Evolutionary conservation across 164 flowering plant genomes (phyloP).

Genomic region (Tinospora cordifolia): DNA sequence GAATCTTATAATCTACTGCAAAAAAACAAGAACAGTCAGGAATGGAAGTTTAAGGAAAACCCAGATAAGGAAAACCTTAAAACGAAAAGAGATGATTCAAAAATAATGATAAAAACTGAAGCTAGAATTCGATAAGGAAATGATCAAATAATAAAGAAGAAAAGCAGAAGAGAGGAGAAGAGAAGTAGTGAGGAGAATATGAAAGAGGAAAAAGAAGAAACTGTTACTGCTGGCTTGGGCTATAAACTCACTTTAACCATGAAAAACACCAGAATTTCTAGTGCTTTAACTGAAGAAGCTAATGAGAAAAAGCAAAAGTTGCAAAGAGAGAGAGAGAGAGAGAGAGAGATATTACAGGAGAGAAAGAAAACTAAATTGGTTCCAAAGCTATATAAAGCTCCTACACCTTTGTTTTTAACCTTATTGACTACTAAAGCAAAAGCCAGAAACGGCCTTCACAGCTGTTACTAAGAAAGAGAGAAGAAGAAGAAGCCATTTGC

Average conservation of each 20-base stretch:
- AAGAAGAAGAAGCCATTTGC: neutral
- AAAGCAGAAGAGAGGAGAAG: neutral
- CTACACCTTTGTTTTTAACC: slow-evolving; percentile 22
- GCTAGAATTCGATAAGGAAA: neutral
- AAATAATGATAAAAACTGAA: too few relatives aligned
- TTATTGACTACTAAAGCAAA: slow-evolving; percentile 31
- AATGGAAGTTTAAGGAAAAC: slow-evolving; percentile 9
- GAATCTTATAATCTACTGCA: neutral
- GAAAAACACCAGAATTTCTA: slow-evolving; percentile 43
- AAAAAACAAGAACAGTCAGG: neutral
- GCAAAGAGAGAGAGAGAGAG: neutral
- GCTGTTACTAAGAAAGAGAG: slow-evolving; percentile 25
- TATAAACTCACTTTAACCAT: slow-evolving; percentile 54
- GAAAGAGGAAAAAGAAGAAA: slow-evolving; percentile 34
- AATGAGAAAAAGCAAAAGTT: slow-evolving; percentile 51
- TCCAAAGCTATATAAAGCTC: slow-evolving; percentile 16
- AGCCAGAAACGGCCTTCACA: slow-evolving; percentile 31
- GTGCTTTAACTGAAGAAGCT: slow-evolving; percentile 69
- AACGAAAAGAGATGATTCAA: neutral
- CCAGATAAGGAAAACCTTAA: slow-evolving; percentile 16
- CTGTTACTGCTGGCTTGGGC: slow-evolving; percentile 30
- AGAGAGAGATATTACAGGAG: neutral
- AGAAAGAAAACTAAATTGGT: slow-evolving; percentile 10
- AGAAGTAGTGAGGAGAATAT: slow-evolving; percentile 6
- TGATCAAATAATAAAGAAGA: neutral